A percentile compares a stretch with the other conserved stretches of the same genome.
These are phyloP conservation scores for Chlamydomonas reinhardtii DNA, from an alignment of 163 green algal genomes.

Conservation along the genomic window DNA sequence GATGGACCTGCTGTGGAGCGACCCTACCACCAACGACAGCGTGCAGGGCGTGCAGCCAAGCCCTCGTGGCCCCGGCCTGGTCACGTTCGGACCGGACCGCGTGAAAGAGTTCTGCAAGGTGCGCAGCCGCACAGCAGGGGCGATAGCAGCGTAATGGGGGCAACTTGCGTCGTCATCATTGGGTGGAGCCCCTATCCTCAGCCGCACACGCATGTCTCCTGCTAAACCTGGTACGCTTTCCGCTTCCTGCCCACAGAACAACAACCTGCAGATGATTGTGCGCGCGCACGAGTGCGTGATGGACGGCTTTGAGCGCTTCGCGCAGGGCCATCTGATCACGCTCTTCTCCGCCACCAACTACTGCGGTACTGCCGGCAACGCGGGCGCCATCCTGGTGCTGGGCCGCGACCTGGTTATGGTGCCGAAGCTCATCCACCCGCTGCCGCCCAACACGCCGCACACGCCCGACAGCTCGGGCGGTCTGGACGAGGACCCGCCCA, in stretches of 20 bases:
- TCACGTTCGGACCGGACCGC: conserved; percentile 98
- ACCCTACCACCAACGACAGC: conserved; percentile 97
- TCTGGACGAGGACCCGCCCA: conserved; percentile 64
- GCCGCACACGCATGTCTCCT: too few relatives aligned
- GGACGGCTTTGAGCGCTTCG: conserved; percentile 99
- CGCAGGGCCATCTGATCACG: conserved; percentile 95
- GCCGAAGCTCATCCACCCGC: conserved; percentile 98
- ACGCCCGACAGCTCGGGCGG: conserved; percentile 64
- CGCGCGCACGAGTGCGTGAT: conserved; percentile 99
- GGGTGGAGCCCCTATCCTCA: too few relatives aligned
- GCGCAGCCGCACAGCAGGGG: background rate
- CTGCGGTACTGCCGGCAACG: conserved; percentile 98
- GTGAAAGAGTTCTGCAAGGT: conserved; percentile 98
- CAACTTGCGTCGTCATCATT: too few relatives aligned
- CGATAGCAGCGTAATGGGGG: too few relatives aligned
- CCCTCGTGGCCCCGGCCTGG: conserved; percentile 92
- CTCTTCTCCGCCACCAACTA: conserved; percentile 99
- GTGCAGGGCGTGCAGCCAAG: conserved; percentile 97
- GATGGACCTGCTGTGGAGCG: conserved; percentile 96
- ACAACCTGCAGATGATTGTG: conserved; percentile 98
- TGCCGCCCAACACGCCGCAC: conserved; percentile 87
- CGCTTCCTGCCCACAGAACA: conserved; percentile 69
- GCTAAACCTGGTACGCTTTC: too few relatives aligned
- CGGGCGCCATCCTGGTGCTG: conserved; percentile 97
- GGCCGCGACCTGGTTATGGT: conserved; percentile 97